phyloP scores from a whole-genome alignment of 2,329 filamentous ascomycete genomes.

The Nemania serpens region DNA sequence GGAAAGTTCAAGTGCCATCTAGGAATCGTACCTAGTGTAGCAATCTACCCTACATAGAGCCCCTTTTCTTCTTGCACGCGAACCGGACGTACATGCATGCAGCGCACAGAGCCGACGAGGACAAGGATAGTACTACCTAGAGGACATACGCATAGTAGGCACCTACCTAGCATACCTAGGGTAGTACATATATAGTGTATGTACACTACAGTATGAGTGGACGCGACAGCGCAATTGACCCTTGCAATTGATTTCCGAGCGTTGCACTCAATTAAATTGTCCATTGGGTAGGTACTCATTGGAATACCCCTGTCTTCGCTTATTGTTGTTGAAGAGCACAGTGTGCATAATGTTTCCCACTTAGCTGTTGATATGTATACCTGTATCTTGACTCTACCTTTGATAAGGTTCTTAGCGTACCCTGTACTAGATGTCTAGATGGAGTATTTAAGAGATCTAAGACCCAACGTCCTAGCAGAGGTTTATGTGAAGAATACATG shows the following conservation, averaged over 20 bases:
- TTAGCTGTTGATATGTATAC: too few species aligned
- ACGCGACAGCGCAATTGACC: conserved; percentile 5
- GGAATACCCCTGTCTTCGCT: conserved; percentile 23
- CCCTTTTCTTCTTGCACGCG: conserved; percentile 12
- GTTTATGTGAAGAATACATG: too few species aligned
- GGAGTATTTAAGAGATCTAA: too few species aligned
- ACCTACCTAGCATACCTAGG: neutral
- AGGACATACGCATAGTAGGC: neutral
- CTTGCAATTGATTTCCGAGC: conserved; percentile 29
- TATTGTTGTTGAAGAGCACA: conserved; percentile 10
- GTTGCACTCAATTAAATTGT: conserved; percentile 26
- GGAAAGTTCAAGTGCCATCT: neutral
- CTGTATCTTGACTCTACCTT: too few species aligned
- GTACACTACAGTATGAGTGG: neutral
- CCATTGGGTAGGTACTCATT: neutral
- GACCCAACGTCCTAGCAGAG: too few species aligned
- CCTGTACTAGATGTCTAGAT: too few species aligned
- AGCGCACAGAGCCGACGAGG: conserved; percentile 16
- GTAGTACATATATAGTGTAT: too few species aligned
- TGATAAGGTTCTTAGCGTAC: too few species aligned
- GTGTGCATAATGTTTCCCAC: neutral
- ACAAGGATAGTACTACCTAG: neutral
- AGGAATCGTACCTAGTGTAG: neutral
- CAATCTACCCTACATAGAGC: neutral
- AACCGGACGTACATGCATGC: neutral